These are phyloP conservation scores for Dioszegia aurantiaca DNA, from an alignment of 768 basidiomycete species.

Conservation along the genomic window DNA sequence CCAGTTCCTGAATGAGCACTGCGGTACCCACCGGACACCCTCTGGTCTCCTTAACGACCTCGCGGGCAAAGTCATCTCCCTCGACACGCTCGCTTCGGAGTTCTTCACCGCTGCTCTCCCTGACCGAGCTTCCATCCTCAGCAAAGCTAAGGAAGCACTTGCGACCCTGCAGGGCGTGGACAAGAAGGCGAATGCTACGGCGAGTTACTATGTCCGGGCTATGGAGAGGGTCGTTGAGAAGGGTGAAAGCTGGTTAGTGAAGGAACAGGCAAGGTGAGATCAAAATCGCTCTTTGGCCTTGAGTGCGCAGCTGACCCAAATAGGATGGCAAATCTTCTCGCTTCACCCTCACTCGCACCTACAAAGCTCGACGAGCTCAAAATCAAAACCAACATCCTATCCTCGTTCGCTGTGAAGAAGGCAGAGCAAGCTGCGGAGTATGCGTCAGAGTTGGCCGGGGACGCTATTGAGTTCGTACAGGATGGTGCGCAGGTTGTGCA, in stretches of 20 bases:
- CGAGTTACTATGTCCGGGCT: constrained; percentile 78
- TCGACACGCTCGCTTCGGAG: constrained; percentile 72
- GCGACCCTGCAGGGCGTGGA: constrained; percentile 50
- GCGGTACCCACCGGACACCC: constrained; percentile 76
- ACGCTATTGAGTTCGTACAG: constrained; percentile 53
- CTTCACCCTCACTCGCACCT: constrained; percentile 71
- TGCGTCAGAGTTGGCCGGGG: constrained; percentile 34
- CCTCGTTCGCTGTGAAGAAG: constrained; percentile 42
- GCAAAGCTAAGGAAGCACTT: constrained; percentile 59
- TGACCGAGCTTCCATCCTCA: constrained; percentile 62
- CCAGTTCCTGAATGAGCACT: constrained; percentile 55
- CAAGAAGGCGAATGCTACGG: constrained; percentile 48
- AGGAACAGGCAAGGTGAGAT: constrained; percentile 83
- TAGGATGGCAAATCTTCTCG: constrained; percentile 72
- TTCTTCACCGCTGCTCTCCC: constrained; percentile 66
- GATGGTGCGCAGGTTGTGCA: constrained; percentile 33
- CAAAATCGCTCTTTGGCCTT: background rate
- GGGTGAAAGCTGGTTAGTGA: constrained; percentile 72
- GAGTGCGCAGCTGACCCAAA: constrained; percentile 16
- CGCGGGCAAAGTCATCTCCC: constrained; percentile 73
- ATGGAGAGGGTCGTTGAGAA: constrained; percentile 81
- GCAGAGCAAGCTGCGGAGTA: constrained; percentile 34
- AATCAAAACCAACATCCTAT: constrained; percentile 76
- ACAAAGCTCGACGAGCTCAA: constrained; percentile 89
- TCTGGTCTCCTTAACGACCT: constrained; percentile 74